phyloP scores from a whole-genome alignment of 1,139 yeast genomes.

The Pneumocystis wakefieldiae region DNA sequence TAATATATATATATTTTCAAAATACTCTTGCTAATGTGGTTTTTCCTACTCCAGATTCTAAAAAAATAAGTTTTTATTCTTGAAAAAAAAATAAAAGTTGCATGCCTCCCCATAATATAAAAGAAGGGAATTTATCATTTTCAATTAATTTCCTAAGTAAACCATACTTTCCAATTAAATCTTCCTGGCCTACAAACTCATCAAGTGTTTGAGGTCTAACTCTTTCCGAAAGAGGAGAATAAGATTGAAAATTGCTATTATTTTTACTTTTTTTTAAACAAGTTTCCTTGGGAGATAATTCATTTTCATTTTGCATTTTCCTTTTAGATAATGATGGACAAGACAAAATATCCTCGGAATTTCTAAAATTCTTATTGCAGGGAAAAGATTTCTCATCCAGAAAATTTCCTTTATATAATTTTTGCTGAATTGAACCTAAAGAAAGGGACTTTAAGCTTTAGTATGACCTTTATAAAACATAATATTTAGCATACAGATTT shows the following conservation, averaged over 20 bases:
- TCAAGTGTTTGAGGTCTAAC: conserved; percentile 59
- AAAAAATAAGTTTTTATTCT: background rate
- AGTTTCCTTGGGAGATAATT: conserved; percentile 1
- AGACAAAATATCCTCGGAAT: background rate
- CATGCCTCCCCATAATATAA: conserved; percentile 72
- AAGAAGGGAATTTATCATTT: conserved; percentile 48
- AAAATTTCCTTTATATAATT: background rate
- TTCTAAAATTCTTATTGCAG: background rate
- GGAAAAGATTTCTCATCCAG: background rate
- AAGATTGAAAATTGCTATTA: conserved; percentile 5
- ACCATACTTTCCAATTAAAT: conserved; percentile 62
- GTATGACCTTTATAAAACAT: background rate
- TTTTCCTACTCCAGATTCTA: conserved; percentile 41
- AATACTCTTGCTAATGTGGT: conserved; percentile 50
- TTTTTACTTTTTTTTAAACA: conserved; percentile 1
- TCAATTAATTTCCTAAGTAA: conserved; percentile 53
- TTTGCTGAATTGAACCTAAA: background rate
- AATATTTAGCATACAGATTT: background rate
- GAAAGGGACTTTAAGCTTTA: background rate
- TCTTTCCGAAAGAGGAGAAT: conserved; percentile 64
- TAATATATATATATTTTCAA: background rate
- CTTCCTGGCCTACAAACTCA: conserved; percentile 78
- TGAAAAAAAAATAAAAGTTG: conserved; percentile 48
- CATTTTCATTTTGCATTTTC: background rate
- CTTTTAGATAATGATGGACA: background rate